Base-by-base conservation (phyloP, 306 rosid species). In the Cyamopsis tetragonoloba region DNA sequence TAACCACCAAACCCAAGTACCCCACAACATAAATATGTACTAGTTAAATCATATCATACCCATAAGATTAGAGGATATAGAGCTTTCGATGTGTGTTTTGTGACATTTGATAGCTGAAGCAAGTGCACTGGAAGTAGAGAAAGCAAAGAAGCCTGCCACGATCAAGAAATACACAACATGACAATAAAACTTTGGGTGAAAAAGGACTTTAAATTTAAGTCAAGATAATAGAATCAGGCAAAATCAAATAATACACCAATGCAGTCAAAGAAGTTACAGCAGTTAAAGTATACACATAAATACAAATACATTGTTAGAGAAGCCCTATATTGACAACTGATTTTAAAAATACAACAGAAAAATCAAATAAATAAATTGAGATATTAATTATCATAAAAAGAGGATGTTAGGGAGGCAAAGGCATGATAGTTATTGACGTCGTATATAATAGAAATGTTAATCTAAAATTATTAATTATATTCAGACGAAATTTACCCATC, bases 91-190 rank as follows among this genome's bases (percentile, higher is more conserved):
- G 89, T 80, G 71, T 83, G 85, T 27, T 80, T 77, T 80, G 83
- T 47, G 72, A 66, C 79, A 34, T 71, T 79, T 73, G 91, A 78
- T 50, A 78, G 61, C 68, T 83, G 73, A 55, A 84, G 76, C 80
- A 87, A 75, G 82, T 86, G 71, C 3, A 22, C 46, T 59, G 98
- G 98, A 74, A 92, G 89, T 76, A 87, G 88, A 74, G 98, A 92
- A 62, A 92, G 87, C 71, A 92, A 78, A 71, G 96, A 81, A 30
- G 96, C 91, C 98, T 92, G 96, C 83, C 76, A 84, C 34, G 35
- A 75, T 20, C 75, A 75, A 58, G 78, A 72, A 76, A 58, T 71
- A 48, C 42, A 79, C 54, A 66, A 53, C 67, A 38, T 50, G 54
- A 76, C 30, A 56, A 54, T 44, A 22, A 56, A 71, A 51, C 41